A percentile compares a stretch with the other conserved stretches of the same genome.
These are phyloP conservation scores for Chrysopogon serrulatus DNA, from an alignment of 176 grass and related monocot genomes.

Conservation along the genomic window DNA sequence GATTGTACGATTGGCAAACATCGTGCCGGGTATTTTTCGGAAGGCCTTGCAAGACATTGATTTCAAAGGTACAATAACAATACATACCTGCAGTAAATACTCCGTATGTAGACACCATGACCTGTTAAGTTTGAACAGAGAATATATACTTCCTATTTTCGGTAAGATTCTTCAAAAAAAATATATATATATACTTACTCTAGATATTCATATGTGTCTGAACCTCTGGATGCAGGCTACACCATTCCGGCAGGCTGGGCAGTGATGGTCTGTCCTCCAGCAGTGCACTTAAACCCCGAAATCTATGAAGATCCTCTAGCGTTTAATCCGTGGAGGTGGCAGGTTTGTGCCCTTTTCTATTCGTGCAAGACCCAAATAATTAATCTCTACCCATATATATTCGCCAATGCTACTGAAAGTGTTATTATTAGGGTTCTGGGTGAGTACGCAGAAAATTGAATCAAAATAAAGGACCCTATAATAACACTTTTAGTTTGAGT, in stretches of 20 bases:
- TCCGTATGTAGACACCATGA: neutral
- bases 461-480: neutral
- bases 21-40: slow-evolving; percentile 75
- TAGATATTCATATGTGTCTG: neutral
- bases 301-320: slow-evolving; percentile 73
- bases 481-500: neutral
- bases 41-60: slow-evolving; percentile 71
- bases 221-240: slow-evolving; percentile 45
- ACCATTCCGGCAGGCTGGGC: slow-evolving; percentile 86
- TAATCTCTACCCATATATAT: neutral
- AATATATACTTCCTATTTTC: neutral
- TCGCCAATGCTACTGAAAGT: neutral
- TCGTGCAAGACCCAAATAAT: neutral
- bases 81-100: neutral
- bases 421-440: neutral
- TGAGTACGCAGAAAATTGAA: neutral
- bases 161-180: neutral
- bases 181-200: neutral
- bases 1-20: slow-evolving; percentile 69
- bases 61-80: slow-evolving; percentile 47
- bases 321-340: slow-evolving; percentile 86
- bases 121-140: neutral
- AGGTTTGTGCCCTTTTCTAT: slow-evolving; percentile 45
- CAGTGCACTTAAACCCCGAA: slow-evolving; percentile 74
- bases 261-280: slow-evolving; percentile 80